Evolutionary conservation across 2,329 filamentous ascomycete species (phyloP).

Genomic region (Colletotrichum sp.): DNA sequence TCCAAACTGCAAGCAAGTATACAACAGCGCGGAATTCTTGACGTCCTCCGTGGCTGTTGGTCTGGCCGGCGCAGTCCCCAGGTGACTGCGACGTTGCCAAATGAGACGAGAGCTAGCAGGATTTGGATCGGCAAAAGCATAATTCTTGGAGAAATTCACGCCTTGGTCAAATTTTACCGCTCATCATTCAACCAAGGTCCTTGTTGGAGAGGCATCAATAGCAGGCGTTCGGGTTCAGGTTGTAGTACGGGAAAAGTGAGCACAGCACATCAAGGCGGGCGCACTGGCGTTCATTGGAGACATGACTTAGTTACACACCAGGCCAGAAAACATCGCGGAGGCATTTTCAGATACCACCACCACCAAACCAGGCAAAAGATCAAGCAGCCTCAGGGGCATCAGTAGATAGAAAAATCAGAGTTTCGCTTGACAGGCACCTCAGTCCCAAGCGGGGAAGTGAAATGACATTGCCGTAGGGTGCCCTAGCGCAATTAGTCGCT

Average conservation of each 20-base stretch:
- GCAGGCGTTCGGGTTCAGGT: neutral
- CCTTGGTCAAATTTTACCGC: neutral
- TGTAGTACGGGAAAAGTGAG: neutral
- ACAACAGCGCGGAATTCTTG: constrained; percentile 14
- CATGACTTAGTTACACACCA: neutral
- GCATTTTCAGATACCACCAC: neutral
- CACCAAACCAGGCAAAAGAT: neutral
- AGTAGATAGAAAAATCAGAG: neutral
- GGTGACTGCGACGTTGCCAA: neutral
- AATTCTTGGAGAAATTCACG: neutral
- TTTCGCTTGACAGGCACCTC: neutral
- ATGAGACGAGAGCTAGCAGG: neutral
- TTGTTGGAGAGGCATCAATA: neutral
- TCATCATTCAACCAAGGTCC: neutral
- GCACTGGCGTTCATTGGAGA: neutral
- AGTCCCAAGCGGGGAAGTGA: neutral
- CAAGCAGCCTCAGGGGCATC: neutral
- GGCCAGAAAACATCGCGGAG: neutral
- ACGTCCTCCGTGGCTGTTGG: constrained; percentile 21
- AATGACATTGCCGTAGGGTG: neutral
- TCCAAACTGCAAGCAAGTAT: neutral
- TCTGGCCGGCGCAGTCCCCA: constrained; percentile 18
- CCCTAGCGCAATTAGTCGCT: neutral
- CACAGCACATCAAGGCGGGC: neutral
- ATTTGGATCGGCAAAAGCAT: neutral